phyloP scores from a whole-genome alignment of 139 green algal species.

The Chlamydomonas applanata region DNA sequence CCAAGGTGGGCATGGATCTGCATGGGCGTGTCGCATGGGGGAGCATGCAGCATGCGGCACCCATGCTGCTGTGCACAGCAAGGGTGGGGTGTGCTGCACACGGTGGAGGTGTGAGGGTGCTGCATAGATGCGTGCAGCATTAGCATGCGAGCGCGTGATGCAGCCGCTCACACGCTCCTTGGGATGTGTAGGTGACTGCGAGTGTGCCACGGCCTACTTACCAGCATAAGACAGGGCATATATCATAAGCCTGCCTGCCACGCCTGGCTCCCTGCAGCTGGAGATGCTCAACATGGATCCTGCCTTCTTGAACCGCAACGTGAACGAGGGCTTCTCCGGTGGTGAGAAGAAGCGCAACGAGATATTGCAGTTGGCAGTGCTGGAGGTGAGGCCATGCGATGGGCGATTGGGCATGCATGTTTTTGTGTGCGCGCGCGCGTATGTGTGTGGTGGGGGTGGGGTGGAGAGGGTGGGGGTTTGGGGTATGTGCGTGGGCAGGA shows the following conservation, averaged over 20 bases:
- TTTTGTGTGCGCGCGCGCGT: no score
- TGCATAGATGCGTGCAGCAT: no score
- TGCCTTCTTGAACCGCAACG: conserved; percentile 95
- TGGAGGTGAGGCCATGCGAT: conserved; percentile 67
- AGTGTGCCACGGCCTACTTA: no score
- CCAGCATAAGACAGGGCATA: no score
- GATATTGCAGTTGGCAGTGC: conserved; percentile 90
- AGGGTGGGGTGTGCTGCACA: not conserved
- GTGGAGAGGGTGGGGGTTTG: no score
- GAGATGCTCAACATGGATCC: conserved; percentile 96
- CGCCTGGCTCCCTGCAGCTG: conserved; percentile 56
- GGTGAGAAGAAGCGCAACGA: conserved; percentile 99
- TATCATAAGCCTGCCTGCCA: not conserved
- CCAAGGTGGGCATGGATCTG: conserved; percentile 65
- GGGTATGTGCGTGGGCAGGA: no score
- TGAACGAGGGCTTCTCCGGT: conserved; percentile 98
- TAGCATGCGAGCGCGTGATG: no score
- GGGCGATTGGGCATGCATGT: no score
- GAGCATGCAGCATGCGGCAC: not conserved
- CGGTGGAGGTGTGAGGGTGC: not conserved
- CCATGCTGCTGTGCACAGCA: not conserved
- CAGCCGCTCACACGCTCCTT: not conserved
- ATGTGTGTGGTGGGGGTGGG: no score
- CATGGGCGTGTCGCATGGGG: not conserved
- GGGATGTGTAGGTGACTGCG: not conserved